Evolutionary conservation across 495 filamentous ascomycete genomes (phyloP).

Genomic region (Neurospora sp.): DNA sequence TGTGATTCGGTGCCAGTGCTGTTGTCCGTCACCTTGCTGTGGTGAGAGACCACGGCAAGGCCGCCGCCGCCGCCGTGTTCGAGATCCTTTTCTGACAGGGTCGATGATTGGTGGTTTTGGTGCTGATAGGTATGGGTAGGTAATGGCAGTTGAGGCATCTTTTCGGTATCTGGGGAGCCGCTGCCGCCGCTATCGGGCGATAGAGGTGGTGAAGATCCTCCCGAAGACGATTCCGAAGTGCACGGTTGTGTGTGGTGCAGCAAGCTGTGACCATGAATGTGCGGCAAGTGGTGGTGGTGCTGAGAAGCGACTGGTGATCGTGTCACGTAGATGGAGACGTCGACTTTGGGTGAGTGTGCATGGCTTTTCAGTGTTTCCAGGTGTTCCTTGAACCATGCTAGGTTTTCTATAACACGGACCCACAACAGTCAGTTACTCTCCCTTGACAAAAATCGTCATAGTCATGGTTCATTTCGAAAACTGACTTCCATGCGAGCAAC

Average conservation of each 20-base stretch:
- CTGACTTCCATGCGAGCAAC: not conserved
- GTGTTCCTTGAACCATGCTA: constrained; percentile 44
- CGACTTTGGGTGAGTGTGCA: constrained; percentile 33
- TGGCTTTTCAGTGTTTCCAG: constrained; percentile 32
- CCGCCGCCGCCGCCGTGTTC: constrained; percentile 4
- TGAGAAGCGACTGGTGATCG: constrained; percentile 6
- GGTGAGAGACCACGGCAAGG: not conserved
- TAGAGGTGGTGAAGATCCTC: constrained; percentile 6
- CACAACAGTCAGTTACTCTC: not conserved
- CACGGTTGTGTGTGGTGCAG: not conserved
- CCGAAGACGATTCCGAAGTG: constrained; percentile 11
- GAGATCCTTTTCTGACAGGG: constrained; percentile 4
- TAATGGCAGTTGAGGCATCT: constrained; percentile 7
- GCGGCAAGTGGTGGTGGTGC: not conserved
- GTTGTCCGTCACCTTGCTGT: constrained; percentile 5
- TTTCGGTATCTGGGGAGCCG: constrained; percentile 10
- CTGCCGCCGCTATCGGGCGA: constrained; percentile 6
- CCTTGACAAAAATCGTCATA: not conserved
- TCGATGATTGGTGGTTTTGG: not conserved
- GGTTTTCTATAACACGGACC: constrained; percentile 12
- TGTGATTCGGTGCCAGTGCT: constrained; percentile 4
- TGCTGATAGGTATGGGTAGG: not conserved
- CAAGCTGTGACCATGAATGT: not conserved
- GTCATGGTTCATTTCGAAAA: not conserved
- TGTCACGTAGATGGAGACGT: constrained; percentile 40